Base-by-base conservation (phyloP, 306 rosid species). In the Fragaria vesca region DNA sequence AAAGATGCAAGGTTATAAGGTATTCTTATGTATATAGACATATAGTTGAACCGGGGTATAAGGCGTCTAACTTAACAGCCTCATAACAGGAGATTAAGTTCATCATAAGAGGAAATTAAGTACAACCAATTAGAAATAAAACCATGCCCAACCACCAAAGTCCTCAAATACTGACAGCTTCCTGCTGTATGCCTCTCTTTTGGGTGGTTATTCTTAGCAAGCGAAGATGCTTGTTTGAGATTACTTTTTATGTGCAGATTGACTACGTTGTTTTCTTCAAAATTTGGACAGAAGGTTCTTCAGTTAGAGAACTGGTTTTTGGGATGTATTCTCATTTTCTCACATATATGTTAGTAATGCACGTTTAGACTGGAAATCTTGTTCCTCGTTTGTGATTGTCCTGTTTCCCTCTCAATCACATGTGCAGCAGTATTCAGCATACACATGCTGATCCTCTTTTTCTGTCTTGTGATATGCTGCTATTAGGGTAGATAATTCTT, bases 151-250 rank as follows among this genome's bases (percentile, higher is more conserved):
- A 20, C 61, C 61, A 54, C 12, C 28, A 20, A 20, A 26, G 24
- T 12, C 61, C 61, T 54, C 61, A 54, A 54, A 54, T 20, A 54
- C 61, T 54, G 61, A 28, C 66, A 58, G 65, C 65, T 58, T 26
- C 65, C 16, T 10, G 66, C 66, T 60, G 66, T 11, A 24, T 0
- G 16, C 60, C 60, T 54, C 60, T 7, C 60, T 20, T 2, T 54
- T n/a, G 63, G 38, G 28, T 26, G 36, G 8, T 61, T 12, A 61
- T 12, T 12, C 66, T 12, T 61, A 61, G 38, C 30, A 26, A 28
- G 20, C 3, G 6, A 28, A 61, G 66, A 12, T 26, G 66, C 67
- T 61, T 15, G 40, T 26, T 61, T 61, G 20, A 28, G 40, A 61
- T 13, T 57, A 57, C 10, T 9, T 57, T 2, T 28, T 61, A 40